These are phyloP conservation scores for Fonsecaea nubica DNA, from an alignment of 2,329 filamentous ascomycete species.

Conservation along the genomic window DNA sequence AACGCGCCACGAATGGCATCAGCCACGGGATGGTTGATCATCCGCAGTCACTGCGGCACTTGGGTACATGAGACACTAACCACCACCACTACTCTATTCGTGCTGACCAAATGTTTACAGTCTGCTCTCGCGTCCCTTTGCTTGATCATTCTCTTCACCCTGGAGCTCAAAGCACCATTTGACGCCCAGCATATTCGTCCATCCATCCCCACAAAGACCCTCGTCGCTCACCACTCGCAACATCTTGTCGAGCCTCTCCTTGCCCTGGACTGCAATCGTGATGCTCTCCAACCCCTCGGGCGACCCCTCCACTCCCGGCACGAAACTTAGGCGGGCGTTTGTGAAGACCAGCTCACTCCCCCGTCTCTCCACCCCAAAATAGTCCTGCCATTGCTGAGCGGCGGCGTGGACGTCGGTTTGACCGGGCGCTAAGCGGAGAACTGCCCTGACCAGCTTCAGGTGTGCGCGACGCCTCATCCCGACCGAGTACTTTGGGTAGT, in stretches of 20 bases:
- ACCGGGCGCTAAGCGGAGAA: constrained; percentile 48
- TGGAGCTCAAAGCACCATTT: constrained; percentile 46
- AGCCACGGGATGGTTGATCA: neutral
- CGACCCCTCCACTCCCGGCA: constrained; percentile 44
- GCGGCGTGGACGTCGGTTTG: constrained; percentile 48
- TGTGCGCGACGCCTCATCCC: constrained; percentile 48
- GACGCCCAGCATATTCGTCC: constrained; percentile 49
- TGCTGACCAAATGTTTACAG: constrained; percentile 4
- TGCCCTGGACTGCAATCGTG: constrained; percentile 48
- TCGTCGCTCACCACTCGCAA: constrained; percentile 43
- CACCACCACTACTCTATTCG: neutral
- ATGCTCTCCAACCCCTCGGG: constrained; percentile 49
- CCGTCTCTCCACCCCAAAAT: constrained; percentile 45
- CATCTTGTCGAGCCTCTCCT: constrained; percentile 44
- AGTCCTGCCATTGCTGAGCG: constrained; percentile 50
- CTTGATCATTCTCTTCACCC: constrained; percentile 7
- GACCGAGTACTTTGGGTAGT: constrained; percentile 45
- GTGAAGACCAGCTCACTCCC: constrained; percentile 42
- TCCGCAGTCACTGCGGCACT: neutral
- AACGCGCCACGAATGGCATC: neutral
- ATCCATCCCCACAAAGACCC: constrained; percentile 44
- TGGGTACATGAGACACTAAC: neutral
- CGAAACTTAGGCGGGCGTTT: constrained; percentile 48
- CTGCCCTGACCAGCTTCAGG: constrained; percentile 47
- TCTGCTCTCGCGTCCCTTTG: constrained; percentile 9